phyloP scores from a whole-genome alignment of 2,329 filamentous ascomycete genomes.

The Aspergillus spinulosporus region DNA sequence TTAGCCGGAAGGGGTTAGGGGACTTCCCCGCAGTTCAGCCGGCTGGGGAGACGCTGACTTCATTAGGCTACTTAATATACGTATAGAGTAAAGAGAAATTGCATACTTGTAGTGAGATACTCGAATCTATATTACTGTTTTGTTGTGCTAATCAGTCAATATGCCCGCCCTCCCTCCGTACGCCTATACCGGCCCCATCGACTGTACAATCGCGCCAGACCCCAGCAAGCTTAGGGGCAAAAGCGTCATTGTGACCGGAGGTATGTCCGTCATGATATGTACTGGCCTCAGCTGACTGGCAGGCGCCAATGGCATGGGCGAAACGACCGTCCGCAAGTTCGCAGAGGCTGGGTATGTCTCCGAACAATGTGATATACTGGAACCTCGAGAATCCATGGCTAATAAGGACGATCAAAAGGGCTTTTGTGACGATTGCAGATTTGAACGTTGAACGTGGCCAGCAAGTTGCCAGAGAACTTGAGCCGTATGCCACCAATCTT shows the following conservation, averaged over 20 bases:
- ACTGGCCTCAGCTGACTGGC: background rate
- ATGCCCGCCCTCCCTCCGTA: slow-evolving; percentile 18
- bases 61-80: no score
- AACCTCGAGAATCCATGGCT: background rate
- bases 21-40: no score
- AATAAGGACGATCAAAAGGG: slow-evolving; percentile 5
- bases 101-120: no score
- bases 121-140: background rate
- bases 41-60: no score
- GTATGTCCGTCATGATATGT: background rate
- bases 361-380: no score
- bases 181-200: slow-evolving; percentile 18
- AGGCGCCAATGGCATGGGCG: slow-evolving; percentile 32
- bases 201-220: slow-evolving; percentile 32
- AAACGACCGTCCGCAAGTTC: slow-evolving; percentile 27
- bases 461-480: slow-evolving; percentile 36
- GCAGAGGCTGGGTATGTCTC: slow-evolving; percentile 12
- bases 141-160: background rate
- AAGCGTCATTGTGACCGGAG: slow-evolving; percentile 52
- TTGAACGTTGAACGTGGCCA: slow-evolving; percentile 36
- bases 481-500: slow-evolving; percentile 18
- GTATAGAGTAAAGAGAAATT: no score
- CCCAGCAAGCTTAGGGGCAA: slow-evolving; percentile 44
- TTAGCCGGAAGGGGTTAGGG: no score
- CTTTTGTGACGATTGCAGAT: slow-evolving; percentile 32